Conservation (phyloP, 1,139 yeast genomes). For the Wickerhamomyces sp. region DNA sequence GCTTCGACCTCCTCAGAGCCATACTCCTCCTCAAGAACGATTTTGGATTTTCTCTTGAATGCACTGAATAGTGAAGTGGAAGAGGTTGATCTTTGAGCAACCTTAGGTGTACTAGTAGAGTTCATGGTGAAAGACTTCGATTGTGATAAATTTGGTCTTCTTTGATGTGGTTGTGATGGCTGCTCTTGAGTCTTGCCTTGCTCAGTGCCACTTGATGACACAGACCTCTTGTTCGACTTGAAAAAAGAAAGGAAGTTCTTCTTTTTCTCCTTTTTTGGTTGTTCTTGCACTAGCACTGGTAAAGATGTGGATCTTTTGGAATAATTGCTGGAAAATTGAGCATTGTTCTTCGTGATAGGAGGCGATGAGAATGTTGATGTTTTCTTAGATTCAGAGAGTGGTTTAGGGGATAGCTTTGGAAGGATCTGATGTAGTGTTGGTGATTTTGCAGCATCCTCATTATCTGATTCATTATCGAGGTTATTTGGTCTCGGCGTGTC, state of each 20-base stretch:
- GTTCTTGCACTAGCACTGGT: slow-evolving; percentile 13
- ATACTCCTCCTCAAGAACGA: not conserved
- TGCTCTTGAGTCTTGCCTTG: slow-evolving; percentile 18
- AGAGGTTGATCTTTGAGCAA: slow-evolving; percentile 20
- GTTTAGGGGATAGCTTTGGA: slow-evolving; percentile 11
- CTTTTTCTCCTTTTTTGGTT: slow-evolving; percentile 22
- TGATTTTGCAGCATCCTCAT: not conserved
- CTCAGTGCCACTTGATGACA: slow-evolving; percentile 13
- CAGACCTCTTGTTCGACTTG: slow-evolving; percentile 23
- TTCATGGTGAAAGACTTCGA: slow-evolving; percentile 15
- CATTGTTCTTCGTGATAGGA: not conserved
- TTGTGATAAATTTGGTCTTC: slow-evolving; percentile 3
- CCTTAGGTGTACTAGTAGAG: slow-evolving; percentile 5
- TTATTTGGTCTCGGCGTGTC: slow-evolving; percentile 5
- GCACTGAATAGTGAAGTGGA: slow-evolving; percentile 22
- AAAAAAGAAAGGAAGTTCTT: slow-evolving; percentile 32
- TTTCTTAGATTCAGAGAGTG: slow-evolving; percentile 1
- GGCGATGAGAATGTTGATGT: slow-evolving; percentile 9
- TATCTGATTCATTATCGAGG: not conserved
- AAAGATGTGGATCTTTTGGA: slow-evolving; percentile 19
- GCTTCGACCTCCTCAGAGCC: not conserved
- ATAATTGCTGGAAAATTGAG: not conserved
- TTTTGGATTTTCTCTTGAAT: slow-evolving; percentile 17
- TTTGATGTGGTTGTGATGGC: slow-evolving; percentile 5
- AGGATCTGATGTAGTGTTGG: not conserved